Evolutionary conservation across 2,329 filamentous ascomycete species (phyloP).

Genomic region (Malbranchea cinnamomea): DNA sequence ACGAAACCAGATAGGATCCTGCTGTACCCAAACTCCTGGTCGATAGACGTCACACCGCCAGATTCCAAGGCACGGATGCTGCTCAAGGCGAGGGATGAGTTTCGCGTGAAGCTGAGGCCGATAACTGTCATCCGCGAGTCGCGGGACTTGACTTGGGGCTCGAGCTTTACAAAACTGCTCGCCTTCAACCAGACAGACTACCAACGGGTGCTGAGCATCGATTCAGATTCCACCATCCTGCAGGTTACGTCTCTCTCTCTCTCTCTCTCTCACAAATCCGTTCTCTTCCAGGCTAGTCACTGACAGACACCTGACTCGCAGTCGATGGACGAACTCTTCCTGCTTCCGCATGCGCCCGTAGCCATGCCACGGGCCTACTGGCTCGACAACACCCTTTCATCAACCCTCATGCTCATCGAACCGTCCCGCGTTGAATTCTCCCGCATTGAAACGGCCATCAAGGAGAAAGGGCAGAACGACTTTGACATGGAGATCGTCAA

Average conservation of each 20-base stretch:
- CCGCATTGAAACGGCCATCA: conserved; percentile 3
- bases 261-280: too few species aligned
- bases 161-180: conserved; percentile 49
- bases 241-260: too few species aligned
- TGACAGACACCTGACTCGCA: too few species aligned
- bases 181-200: conserved; percentile 52
- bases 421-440: neutral
- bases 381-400: conserved; percentile 25
- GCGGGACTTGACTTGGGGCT: conserved; percentile 38
- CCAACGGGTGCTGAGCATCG: conserved; percentile 36
- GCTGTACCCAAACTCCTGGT: conserved; percentile 16
- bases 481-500: conserved; percentile 59
- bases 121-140: conserved; percentile 18
- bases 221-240: conserved; percentile 48
- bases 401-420: conserved; percentile 1
- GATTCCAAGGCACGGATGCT: conserved; percentile 23
- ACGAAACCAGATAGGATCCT: conserved; percentile 18
- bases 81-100: conserved; percentile 30
- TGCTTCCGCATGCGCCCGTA: conserved; percentile 41
- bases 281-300: too few species aligned
- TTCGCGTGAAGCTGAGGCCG: conserved; percentile 32
- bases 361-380: conserved; percentile 57
- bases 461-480: conserved; percentile 10
- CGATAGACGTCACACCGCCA: conserved; percentile 4
- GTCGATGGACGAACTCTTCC: conserved; percentile 57